These are phyloP conservation scores for Vigna trinervia DNA, from an alignment of 306 rosid species.

Conservation along the genomic window DNA sequence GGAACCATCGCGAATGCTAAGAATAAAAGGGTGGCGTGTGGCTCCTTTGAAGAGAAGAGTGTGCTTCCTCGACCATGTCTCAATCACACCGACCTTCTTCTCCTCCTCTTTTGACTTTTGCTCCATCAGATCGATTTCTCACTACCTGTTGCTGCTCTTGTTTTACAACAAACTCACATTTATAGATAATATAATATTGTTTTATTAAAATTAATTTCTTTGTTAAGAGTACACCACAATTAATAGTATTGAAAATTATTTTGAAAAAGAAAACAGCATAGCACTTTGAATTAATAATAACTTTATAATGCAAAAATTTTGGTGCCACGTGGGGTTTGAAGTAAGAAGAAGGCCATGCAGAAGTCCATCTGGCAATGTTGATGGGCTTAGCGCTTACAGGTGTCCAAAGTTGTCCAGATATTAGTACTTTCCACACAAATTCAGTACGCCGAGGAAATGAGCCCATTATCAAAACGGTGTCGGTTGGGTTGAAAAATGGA, in stretches of 20 bases:
- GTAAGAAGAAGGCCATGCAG: conserved; percentile 19
- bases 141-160: too few relatives aligned
- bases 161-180: neutral
- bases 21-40: conserved; percentile 79
- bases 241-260: neutral
- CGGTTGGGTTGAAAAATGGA: too few relatives aligned
- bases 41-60: conserved; percentile 58
- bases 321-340: conserved; percentile 27
- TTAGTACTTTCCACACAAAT: neutral
- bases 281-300: neutral
- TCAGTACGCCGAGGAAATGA: too few relatives aligned
- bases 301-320: neutral
- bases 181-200: neutral
- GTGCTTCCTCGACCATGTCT: conserved; percentile 78
- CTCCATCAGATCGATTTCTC: conserved; percentile 36
- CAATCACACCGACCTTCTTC: conserved; percentile 49
- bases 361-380: conserved; percentile 20
- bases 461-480: too few relatives aligned
- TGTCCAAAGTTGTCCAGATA: neutral
- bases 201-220: neutral
- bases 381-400: neutral
- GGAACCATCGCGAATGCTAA: conserved; percentile 69
- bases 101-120: conserved; percentile 42
- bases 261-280: neutral
- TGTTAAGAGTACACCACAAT: neutral